Conservation (phyloP, 176 grass and related monocot genomes). For the Zea mays region DNA sequence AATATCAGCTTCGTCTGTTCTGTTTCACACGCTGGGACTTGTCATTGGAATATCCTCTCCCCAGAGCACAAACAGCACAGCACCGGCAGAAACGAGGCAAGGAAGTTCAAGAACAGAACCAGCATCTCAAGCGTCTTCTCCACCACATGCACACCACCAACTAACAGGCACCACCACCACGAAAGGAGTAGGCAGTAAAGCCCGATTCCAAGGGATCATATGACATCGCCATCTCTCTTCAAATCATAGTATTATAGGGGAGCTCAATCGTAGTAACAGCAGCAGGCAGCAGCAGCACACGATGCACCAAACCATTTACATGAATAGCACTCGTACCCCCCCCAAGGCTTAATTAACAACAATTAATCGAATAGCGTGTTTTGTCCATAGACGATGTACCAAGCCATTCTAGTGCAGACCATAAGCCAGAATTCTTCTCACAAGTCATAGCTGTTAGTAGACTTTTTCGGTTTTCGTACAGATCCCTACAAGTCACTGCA, state of each 20-base stretch:
- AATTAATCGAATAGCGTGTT: slow-evolving; percentile 37
- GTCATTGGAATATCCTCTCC: too few relatives aligned
- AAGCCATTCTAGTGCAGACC: slow-evolving; percentile 46
- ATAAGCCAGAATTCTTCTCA: slow-evolving; percentile 28
- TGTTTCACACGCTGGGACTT: too few relatives aligned
- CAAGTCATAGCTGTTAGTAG: slow-evolving; percentile 21
- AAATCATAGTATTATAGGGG: slow-evolving; percentile 37
- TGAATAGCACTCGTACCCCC: slow-evolving; percentile 40
- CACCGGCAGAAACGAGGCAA: too few relatives aligned
- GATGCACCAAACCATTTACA: slow-evolving; percentile 55
- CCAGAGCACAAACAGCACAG: too few relatives aligned
- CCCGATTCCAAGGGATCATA: slow-evolving; percentile 66
- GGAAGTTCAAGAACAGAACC: too few relatives aligned
- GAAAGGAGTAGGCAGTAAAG: too few relatives aligned
- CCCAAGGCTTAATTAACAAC: slow-evolving; percentile 38
- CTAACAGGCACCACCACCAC: too few relatives aligned
- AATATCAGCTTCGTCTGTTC: too few relatives aligned
- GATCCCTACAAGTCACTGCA: slow-evolving; percentile 36
- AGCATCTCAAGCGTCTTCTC: too few relatives aligned
- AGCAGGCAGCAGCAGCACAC: slow-evolving; percentile 41
- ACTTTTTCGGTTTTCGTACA: slow-evolving; percentile 30
- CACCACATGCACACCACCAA: too few relatives aligned
- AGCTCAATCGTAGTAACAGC: too few relatives aligned
- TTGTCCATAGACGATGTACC: slow-evolving; percentile 30
- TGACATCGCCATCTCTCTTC: slow-evolving; percentile 30